A percentile compares a stretch with the other conserved stretches of the same genome.
These are phyloP conservation scores for Berberis vulgaris DNA, from an alignment of 164 flowering plant species.

Conservation along the genomic window DNA sequence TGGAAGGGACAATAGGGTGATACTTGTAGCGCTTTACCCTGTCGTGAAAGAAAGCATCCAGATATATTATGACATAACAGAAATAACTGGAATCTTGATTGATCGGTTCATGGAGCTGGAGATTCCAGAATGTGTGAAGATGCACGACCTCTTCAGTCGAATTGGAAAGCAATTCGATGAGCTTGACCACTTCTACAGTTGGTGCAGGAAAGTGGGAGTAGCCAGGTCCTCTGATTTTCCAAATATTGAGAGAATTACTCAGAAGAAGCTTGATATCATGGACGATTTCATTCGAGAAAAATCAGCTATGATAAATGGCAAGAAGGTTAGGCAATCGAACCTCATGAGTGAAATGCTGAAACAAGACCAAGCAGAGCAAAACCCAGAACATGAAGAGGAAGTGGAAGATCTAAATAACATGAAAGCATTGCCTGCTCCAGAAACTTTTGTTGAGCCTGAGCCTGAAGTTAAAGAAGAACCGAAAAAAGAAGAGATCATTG, in stretches of 20 bases:
- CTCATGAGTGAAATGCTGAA: no score
- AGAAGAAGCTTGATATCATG: constrained; percentile 42
- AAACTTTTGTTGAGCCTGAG: constrained; percentile 16
- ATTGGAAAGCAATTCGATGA: constrained; percentile 78
- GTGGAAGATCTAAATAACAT: constrained; percentile 34
- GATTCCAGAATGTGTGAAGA: constrained; percentile 54
- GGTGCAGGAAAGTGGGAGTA: constrained; percentile 31
- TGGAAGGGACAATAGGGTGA: constrained; percentile 55
- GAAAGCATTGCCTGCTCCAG: constrained; percentile 67
- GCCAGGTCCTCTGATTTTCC: constrained; percentile 41
- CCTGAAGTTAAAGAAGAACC: constrained; percentile 13
- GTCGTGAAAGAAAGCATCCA: constrained; percentile 75
- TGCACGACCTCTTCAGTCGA: constrained; percentile 55
- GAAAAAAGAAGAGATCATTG: neutral
- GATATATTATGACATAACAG: constrained; percentile 66
- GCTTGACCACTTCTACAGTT: constrained; percentile 33
- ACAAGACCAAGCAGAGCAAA: constrained; percentile 7
- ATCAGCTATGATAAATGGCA: constrained; percentile 13
- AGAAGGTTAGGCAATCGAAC: neutral
- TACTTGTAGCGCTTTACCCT: constrained; percentile 59
- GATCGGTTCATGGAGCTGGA: constrained; percentile 80
- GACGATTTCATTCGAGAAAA: constrained; percentile 41
- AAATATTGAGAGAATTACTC: constrained; percentile 31
- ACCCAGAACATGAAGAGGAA: constrained; percentile 8
- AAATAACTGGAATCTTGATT: constrained; percentile 53